Evolutionary conservation across 2,329 filamentous ascomycete species (phyloP).

Genomic region (Herpotrichia juniperi): DNA sequence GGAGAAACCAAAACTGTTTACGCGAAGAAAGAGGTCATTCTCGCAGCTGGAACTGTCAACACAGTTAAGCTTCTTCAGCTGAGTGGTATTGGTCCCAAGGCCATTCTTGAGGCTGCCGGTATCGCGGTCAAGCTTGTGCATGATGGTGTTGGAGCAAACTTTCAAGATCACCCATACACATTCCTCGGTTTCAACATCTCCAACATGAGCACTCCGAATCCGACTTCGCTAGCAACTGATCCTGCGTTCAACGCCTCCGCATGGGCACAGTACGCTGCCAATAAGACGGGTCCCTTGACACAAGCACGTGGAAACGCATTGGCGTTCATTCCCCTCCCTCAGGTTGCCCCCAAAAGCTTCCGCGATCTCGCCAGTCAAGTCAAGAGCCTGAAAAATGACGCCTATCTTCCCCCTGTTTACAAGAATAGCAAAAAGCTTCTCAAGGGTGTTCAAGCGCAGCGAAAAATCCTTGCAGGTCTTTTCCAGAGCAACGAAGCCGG

Average conservation of each 20-base stretch:
- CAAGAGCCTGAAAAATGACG: constrained; percentile 14
- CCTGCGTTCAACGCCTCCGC: constrained; percentile 34
- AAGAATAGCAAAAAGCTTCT: constrained; percentile 30
- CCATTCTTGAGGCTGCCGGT: constrained; percentile 30
- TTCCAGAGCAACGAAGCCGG: constrained; percentile 28
- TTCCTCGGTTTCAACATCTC: constrained; percentile 25
- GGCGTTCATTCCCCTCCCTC: constrained; percentile 32
- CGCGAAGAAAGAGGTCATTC: constrained; percentile 58
- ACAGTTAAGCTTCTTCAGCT: constrained; percentile 58
- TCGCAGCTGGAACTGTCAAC: constrained; percentile 64
- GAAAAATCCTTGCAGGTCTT: constrained; percentile 31
- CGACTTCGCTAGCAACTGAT: constrained; percentile 23
- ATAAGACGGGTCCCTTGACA: constrained; percentile 34
- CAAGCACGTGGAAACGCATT: constrained; percentile 32
- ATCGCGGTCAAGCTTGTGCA: constrained; percentile 31
- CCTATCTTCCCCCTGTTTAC: constrained; percentile 31
- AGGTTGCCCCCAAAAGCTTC: constrained; percentile 27
- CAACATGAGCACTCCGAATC: constrained; percentile 28
- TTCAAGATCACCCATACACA: constrained; percentile 41
- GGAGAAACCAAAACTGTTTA: constrained; percentile 23
- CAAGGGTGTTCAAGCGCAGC: constrained; percentile 30
- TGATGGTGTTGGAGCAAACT: constrained; percentile 40
- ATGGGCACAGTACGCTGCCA: constrained; percentile 30
- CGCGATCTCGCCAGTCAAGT: constrained; percentile 20
- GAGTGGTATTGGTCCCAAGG: constrained; percentile 37